Evolutionary conservation across 495 filamentous ascomycete species (phyloP), one percentile per base, ranked within the genome.

Genomic region (Aspergillus cavernicola): DNA sequence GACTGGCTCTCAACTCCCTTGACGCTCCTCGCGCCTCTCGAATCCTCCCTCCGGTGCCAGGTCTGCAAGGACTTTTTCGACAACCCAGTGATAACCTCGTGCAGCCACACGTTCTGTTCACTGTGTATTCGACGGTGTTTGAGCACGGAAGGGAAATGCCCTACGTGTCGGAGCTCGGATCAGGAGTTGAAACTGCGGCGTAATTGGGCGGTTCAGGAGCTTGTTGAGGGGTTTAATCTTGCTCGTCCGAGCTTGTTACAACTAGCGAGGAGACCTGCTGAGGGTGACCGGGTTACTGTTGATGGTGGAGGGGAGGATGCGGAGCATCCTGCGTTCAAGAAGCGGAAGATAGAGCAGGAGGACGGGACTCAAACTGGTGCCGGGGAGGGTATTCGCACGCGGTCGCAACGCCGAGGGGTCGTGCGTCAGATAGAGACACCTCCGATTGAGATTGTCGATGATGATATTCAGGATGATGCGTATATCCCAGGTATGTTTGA

Each of bases 1-100:
- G 95, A 98, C 76, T 98, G 93, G 95, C 73, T 90, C 13, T 60
- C 73, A n/a, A 97, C 93, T 18, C 81, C 85, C 1, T 75, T 97
- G 8, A 77, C 85, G 2, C 70, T 78, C 29, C 79, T 98, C 50
- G 75, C 83, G 42, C 75, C 85, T 6, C 80, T 99, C 49, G 93
- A 99, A 61, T 82, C 89, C 35, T 82, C 89, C 13, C 79, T 99
- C 13, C 88, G 92, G 57, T 99, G 93, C 69, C 87, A 97, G 61
- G 86, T 99, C 52, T 99, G 93, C 80, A 97, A 97, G 70, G 93
- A 99, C 66, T 95, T 97, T 69, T 97, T 87, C 73, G 80, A 82
- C 54, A 91, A 88, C 19, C 93, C 93, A 1, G 92, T 99, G 76
- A 85, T 97, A 48, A 99, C 93, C 1, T 86, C 86, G 0, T 99